These are phyloP conservation scores for Fagus sylvatica DNA, from an alignment of 306 rosid species.

Conservation along the genomic window DNA sequence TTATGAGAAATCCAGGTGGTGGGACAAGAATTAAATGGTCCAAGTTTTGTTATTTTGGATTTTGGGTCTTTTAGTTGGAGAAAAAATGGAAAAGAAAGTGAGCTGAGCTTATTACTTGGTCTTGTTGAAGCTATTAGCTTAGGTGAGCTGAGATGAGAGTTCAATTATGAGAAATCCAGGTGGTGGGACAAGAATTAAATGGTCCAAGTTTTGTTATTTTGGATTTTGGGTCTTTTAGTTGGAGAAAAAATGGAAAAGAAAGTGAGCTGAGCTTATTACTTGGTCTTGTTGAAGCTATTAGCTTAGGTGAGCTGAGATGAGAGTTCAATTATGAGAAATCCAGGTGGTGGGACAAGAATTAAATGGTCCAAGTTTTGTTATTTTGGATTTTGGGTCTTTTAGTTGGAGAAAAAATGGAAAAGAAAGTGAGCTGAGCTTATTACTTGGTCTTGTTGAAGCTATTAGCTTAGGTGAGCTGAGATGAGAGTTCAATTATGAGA, in stretches of 20 bases:
- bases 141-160: neutral
- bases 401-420: neutral
- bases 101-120: neutral
- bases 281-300: neutral
- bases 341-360: neutral
- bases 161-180: neutral
- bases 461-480: neutral
- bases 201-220: neutral
- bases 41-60: neutral
- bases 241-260: neutral
- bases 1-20: neutral
- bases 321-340: neutral
- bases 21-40: too few relatives aligned
- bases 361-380: neutral
- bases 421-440: neutral
- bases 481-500: neutral
- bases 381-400: neutral
- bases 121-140: neutral
- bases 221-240: neutral
- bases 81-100: neutral
- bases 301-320: neutral
- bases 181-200: too few relatives aligned
- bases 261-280: neutral
- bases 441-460: neutral
- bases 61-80: neutral